Evolutionary conservation across 768 basidiomycete species (phyloP), one percentile per base, ranked within the genome.

Genomic region (Mycena venus): DNA sequence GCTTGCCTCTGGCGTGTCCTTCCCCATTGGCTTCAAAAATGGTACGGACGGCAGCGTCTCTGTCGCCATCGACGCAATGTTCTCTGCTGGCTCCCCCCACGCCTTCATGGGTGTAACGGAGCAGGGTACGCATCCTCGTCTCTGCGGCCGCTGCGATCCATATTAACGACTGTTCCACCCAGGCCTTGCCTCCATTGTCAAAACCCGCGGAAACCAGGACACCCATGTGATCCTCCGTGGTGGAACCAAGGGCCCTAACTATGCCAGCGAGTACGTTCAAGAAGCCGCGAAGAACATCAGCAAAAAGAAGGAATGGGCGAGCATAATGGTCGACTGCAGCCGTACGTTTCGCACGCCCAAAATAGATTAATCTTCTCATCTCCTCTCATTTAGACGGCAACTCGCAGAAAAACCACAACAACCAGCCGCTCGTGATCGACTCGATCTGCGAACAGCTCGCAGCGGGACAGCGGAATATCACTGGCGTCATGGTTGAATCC

Each of bases 21-120:
- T 98, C 93, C 97, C 98, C 25, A 96, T 99, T 76, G 96, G 96
- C 11, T 99, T 99, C 92, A 99, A 99, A 85, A 99, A 99, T 82
- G 98, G 98, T 66, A 99, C 98, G 4, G 98, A 99, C 83, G 98
- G 98, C 67, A 92, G 91, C 71, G 93, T 99, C 60, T 85, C 90
- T 0, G 96, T 99, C 40, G 98, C 98, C 3, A 94, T 99, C 68
- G 98, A 99, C 83, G 98, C 98, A 19, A 99, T 99, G 97, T 91
- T 93, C 73, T 93, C 96, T 0, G 91, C 96, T 15, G 94, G 93
- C 4, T 94, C 96, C 81, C 95, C 97, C 5, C 98, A 99, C 83
- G 95, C 96, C 38, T 99, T 99, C 89, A 96, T 99, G 94, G 97
- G 94, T 78, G 94, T 95, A 47, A 95, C 94, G 11, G 93, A 93